phyloP scores from a whole-genome alignment of 2,329 filamentous ascomycete genomes.

The Tolypocladium ovalisporum region DNA sequence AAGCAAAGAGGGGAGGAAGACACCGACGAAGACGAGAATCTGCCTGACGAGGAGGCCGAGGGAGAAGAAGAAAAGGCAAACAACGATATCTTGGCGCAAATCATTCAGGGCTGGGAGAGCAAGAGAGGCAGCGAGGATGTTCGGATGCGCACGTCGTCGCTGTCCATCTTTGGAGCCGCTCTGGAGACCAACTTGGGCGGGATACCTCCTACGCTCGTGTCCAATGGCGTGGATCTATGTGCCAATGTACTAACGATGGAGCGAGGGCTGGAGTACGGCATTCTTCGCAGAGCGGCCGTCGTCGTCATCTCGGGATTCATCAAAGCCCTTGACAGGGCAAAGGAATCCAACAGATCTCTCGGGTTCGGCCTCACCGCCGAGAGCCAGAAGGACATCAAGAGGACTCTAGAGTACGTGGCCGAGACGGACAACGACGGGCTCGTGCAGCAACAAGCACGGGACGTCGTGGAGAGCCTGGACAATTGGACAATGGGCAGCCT shows the following conservation, averaged over 20 bases:
- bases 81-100: constrained; percentile 42
- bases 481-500: constrained; percentile 46
- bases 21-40: constrained; percentile 30
- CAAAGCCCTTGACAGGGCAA: constrained; percentile 43
- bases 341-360: constrained; percentile 31
- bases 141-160: constrained; percentile 55
- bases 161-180: constrained; percentile 51
- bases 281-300: constrained; percentile 56
- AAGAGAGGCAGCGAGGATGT: constrained; percentile 58
- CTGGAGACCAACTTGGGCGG: constrained; percentile 51
- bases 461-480: constrained; percentile 56
- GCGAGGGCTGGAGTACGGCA: constrained; percentile 45
- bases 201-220: constrained; percentile 39
- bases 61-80: constrained; percentile 31
- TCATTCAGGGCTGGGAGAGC: constrained; percentile 58
- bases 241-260: constrained; percentile 55
- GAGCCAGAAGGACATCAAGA: constrained; percentile 50
- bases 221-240: constrained; percentile 50
- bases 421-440: constrained; percentile 57
- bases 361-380: constrained; percentile 43
- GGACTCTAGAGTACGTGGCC: constrained; percentile 52
- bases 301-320: constrained; percentile 52
- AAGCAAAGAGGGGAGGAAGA: constrained; percentile 37
- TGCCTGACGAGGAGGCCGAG: constrained; percentile 33
- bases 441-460: constrained; percentile 54